Evolutionary conservation across 345 rosid species (phyloP), one percentile per base, ranked within the genome.

Genomic region (Corymbia maculata): DNA sequence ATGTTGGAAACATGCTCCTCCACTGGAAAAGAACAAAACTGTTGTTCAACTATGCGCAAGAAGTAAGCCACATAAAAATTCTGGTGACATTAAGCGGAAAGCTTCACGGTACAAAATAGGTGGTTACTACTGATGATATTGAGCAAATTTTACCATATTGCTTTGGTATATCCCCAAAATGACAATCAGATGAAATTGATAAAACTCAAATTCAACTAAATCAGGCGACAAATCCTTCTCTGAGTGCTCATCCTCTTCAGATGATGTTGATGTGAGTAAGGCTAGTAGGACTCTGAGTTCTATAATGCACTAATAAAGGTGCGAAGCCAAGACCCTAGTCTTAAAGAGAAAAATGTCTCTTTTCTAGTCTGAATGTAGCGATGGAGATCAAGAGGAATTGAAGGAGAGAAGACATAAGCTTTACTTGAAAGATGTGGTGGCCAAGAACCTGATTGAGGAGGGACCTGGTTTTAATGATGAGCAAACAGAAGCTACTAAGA

Each of bases 391-490:
- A 91, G 89, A 53, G 85, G 89, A 85, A 24, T 88, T 84, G 86
- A 92, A 90, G 91, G 91, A 92, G 84, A 89, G 87, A 85, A 91
- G 92, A 91, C 90, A 90, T 79, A 89, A 93, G 22, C 86, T 91
- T 91, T 94, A 94, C 87, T 88, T 96, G 91, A 97, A 93, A 90
- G 99, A 94, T 89, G 96, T 94, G 75, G 88, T 89, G 64, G 98
- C 98, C 2, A 93, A 90, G 89, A 94, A 93, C 19, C 91, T 96
- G 93, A 92, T 96, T 82, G 97, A 96, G 87, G 93, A 92, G 52
- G 97, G 97, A 70, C 94, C 96, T 6, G 96, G 94, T 42, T 94
- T 88, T 86, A 90, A 84, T 52, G 96, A 93, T 13, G 90, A 79
- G 61, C 86, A 88, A 14, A 89, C 75, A 13, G 92, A 85, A 28